Base-by-base conservation (phyloP, 2,329 filamentous ascomycete species). In the Cercospora sp. region DNA sequence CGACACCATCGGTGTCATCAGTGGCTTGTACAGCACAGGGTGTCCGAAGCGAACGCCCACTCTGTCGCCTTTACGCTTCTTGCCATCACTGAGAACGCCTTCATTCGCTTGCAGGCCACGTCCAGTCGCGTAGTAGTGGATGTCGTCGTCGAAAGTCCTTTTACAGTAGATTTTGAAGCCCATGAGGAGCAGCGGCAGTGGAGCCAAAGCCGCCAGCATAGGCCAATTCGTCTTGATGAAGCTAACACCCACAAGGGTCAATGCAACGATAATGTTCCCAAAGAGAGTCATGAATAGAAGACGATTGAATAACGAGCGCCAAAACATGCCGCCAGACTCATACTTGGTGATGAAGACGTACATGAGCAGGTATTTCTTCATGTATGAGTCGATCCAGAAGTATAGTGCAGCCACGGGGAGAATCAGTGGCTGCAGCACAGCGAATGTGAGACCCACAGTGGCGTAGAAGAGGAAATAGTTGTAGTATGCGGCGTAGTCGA, bases 381-480 rank as follows among this genome's bases (percentile, higher is more conserved):
- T 84, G 80, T 90, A 92, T 4, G 90, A 89, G 78, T 99, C 95
- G 61, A 99, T 83, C 62, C 84, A 82, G 79, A 98, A 98, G 84
- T 97, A 99, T 31, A 97, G 81, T 1, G 94, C 93, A 0, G 92
- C 93, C 45, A 96, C 91, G 0, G 92, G 89, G 7, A 99, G 85
- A 1, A 95, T 91, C 26, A 98, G 85, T 0, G 95, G 95, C 79
- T 98, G 95, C 63, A 98, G 85, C 1, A 89, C 88, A 1, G 90
- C 89, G 76, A 95, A 97, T 75, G 90, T 93, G 16, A 99, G 84
- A 0, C 93, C 91, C 33, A 98, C 91, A 0, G 94, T 97, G 26
- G 91, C 85, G 81, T 98, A 99, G 81, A 92, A 99, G 31, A 98
- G 84, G 80, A 97, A 97, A 79, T 96, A 98, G 80, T 97, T 98